These are phyloP conservation scores for Trichoderma atrobrunneum DNA, from an alignment of 2,329 filamentous ascomycete genomes.

Conservation along the genomic window DNA sequence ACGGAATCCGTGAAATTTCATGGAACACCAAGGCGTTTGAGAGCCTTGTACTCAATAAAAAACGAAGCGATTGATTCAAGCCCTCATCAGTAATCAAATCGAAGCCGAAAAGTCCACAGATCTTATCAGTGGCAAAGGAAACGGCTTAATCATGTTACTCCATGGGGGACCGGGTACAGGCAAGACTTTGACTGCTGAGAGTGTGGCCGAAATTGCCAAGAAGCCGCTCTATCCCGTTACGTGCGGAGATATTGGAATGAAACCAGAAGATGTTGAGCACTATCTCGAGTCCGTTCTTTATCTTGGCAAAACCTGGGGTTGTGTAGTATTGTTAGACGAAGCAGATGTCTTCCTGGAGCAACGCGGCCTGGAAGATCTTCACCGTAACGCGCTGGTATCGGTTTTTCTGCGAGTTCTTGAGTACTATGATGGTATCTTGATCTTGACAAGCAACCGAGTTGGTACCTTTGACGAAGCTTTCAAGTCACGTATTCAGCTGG, in stretches of 20 bases:
- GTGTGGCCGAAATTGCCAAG: background rate
- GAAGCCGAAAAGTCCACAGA: background rate
- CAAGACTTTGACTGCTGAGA: background rate
- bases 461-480: background rate
- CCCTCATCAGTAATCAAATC: background rate
- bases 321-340: background rate
- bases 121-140: slow-evolving; percentile 1
- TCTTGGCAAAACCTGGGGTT: background rate
- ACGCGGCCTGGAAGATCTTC: background rate
- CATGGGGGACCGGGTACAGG: slow-evolving; percentile 1
- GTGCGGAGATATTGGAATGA: background rate
- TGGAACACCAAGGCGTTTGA: background rate
- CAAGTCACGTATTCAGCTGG: background rate
- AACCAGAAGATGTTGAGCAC: background rate
- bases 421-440: background rate
- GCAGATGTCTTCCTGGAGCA: background rate
- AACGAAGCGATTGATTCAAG: background rate
- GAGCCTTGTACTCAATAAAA: background rate
- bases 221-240: background rate
- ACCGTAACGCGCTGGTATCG: background rate
- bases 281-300: background rate
- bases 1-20: background rate
- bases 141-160: background rate
- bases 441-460: background rate
- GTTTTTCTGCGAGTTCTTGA: background rate